Evolutionary conservation across 495 filamentous ascomycete species (phyloP).

Genomic region (Pseudevernia furfuracea): DNA sequence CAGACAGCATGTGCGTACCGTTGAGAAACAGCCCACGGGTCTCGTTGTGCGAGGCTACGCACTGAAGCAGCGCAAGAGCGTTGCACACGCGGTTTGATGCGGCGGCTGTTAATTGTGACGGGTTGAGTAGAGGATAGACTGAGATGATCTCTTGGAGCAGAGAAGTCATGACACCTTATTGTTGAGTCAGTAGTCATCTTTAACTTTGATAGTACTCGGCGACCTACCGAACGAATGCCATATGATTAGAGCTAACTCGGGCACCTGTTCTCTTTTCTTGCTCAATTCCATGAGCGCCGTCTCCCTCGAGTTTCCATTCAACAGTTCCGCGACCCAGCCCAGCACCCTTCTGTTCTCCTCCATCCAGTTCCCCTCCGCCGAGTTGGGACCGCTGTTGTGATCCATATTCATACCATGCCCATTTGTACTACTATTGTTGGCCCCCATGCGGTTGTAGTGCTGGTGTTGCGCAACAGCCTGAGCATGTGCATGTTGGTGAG

Average conservation of each 20-base stretch:
- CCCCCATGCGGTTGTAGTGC: slow-evolving; percentile 70
- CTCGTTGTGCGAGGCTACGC: slow-evolving; percentile 95
- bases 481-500: slow-evolving; percentile 55
- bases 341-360: slow-evolving; percentile 92
- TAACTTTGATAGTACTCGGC: slow-evolving; percentile 1
- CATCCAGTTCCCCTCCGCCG: slow-evolving; percentile 54
- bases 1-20: slow-evolving; percentile 46
- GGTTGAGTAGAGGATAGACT: slow-evolving; percentile 92
- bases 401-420: slow-evolving; percentile 42
- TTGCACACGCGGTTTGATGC: slow-evolving; percentile 98
- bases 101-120: slow-evolving; percentile 91
- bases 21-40: slow-evolving; percentile 87
- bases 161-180: slow-evolving; percentile 93
- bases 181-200: slow-evolving; percentile 23
- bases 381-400: slow-evolving; percentile 46
- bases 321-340: slow-evolving; percentile 84
- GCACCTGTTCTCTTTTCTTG: slow-evolving; percentile 98
- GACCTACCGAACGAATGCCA: slow-evolving; percentile 96
- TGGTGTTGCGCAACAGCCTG: slow-evolving; percentile 65
- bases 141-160: slow-evolving; percentile 98
- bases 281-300: slow-evolving; percentile 90
- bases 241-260: slow-evolving; percentile 89
- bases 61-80: slow-evolving; percentile 90
- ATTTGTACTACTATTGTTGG: slow-evolving; percentile 37
- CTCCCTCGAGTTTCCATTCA: slow-evolving; percentile 81